Evolutionary conservation across 371 early-diverging fungal genomes (phyloP), one percentile per base, ranked within the genome.

Genomic region (Mucor velutinosus): DNA sequence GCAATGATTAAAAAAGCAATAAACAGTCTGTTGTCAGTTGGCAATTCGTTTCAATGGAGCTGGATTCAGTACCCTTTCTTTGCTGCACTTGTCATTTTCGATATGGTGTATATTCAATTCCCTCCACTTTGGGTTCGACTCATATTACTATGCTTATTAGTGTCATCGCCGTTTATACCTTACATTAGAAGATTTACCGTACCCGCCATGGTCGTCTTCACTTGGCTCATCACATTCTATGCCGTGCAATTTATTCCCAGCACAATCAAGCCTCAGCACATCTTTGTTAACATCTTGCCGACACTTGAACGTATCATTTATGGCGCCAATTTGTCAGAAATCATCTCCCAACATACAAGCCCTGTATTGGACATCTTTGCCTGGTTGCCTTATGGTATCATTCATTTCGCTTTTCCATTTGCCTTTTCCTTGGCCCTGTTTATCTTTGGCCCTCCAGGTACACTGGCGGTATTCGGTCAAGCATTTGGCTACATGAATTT

Each of bases 341-440:
- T 90, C 23, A 84, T 92, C 43, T 86, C 86, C 14, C 76, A 76
- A 17, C 72, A 84, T 43, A 83, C 87, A 1, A 77, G 82, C 15
- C 75, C 81, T 14, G 60, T 82, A 4, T 70, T 84, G 37, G 93
- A 92, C 75, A 72, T 91, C 5, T 66, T 90, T n/a, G 89, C 88
- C 4, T 91, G 92, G 87, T 62, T 92, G 15, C 90, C 90, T 10
- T 92, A 92, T 67, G 93, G 93, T n/a, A 80, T 92, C 37, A 69
- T 89, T 30, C 92, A 92, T 67, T 92, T 87, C 71, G 77, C 85
- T 7, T 80, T 89, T 23, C 90, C 90, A 7, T 84, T 87, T 59
- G 66, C 90, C 49, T 85, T 88, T 27, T 80, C 83, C 0, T 45
- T 76, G 0, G 33, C 79, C 33, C 67, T 90, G 11, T 83, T 79